Evolutionary conservation across 768 basidiomycete genomes (phyloP), one percentile per base, ranked within the genome.

Genomic region (Stropharia rugosoannulata): DNA sequence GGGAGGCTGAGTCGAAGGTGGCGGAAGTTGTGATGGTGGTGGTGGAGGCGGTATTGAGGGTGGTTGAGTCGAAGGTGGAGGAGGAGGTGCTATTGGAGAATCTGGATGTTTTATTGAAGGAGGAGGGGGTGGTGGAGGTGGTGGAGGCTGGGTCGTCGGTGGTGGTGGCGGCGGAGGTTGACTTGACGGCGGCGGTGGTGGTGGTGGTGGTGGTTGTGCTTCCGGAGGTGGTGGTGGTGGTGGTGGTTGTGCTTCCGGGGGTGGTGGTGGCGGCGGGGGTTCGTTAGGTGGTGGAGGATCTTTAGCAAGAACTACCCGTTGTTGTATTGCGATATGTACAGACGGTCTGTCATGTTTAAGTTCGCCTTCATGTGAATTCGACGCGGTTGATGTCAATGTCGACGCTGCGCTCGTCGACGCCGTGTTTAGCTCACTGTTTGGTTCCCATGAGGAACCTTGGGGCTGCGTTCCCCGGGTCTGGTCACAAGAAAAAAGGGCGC

Each of bases 91-190:
- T 16, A 60, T 51, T 13, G 68, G 66, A 19, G 67, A 65, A n/a
- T 65, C 64, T 1, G 72, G 62, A 56, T 6, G 63, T 55, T 39
- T 62, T 61, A 15, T 35, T 5, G 61, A 59, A 0, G 69, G 60
- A 5, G 64, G 65, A 6, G 62, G 57, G 38, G 68, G 66, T 29
- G 69, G 69, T 7, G 68, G 69, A 6, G 68, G 67, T 0, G 70
- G 60, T 3, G 64, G 61, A 1, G 70, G 64, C 10, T 66, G 66
- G 6, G 63, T 56, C 12, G 68, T 64, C 1, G 67, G 66, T 40
- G 69, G 68, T 13, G 68, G 71, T 32, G 68, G 69, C 4, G 73
- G 73, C 10, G 69, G 69, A 2, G 70, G 69, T 4, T 72, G 65
- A 22, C 59, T 54, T 15, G 61, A 53, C 15, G 68, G 65, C 32